Evolutionary conservation across 2,329 filamentous ascomycete genomes (phyloP).

Genomic region (Stagonosporopsis tanaceti): DNA sequence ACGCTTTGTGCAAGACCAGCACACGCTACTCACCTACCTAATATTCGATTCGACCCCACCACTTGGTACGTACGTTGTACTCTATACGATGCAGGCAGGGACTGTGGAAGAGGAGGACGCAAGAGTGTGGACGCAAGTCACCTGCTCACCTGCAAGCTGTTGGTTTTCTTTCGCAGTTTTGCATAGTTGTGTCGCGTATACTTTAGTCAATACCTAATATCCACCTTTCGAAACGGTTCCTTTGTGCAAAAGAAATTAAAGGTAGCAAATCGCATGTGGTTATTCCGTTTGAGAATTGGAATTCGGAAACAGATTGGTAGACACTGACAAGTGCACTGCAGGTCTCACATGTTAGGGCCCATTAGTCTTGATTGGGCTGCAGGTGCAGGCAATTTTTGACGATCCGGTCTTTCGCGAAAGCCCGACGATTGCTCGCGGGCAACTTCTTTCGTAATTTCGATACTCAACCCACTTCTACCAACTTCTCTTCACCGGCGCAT

Average conservation of each 20-base stretch:
- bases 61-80: slow-evolving; percentile 18
- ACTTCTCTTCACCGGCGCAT: slow-evolving; percentile 16
- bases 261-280: too few species aligned
- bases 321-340: not conserved
- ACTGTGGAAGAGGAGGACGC: slow-evolving; percentile 2
- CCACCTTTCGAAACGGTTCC: not conserved
- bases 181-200: slow-evolving; percentile 6
- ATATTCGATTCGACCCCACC: slow-evolving; percentile 18
- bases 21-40: not conserved
- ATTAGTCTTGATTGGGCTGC: slow-evolving; percentile 40
- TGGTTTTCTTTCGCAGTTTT: not conserved
- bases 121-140: slow-evolving; percentile 18
- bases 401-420: slow-evolving; percentile 29
- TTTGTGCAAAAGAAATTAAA: not conserved
- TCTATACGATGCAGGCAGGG: slow-evolving; percentile 6
- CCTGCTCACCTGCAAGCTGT: slow-evolving; percentile 1
- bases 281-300: too few species aligned
- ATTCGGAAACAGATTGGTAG: too few species aligned
- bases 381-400: slow-evolving; percentile 38
- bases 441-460: slow-evolving; percentile 27
- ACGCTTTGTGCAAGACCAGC: not conserved
- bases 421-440: slow-evolving; percentile 39
- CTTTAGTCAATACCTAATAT: slow-evolving; percentile 15
- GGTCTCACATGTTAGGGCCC: slow-evolving; percentile 6
- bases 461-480: slow-evolving; percentile 21